phyloP scores from a whole-genome alignment of 768 basidiomycete species.

The Lepiota venenata region DNA sequence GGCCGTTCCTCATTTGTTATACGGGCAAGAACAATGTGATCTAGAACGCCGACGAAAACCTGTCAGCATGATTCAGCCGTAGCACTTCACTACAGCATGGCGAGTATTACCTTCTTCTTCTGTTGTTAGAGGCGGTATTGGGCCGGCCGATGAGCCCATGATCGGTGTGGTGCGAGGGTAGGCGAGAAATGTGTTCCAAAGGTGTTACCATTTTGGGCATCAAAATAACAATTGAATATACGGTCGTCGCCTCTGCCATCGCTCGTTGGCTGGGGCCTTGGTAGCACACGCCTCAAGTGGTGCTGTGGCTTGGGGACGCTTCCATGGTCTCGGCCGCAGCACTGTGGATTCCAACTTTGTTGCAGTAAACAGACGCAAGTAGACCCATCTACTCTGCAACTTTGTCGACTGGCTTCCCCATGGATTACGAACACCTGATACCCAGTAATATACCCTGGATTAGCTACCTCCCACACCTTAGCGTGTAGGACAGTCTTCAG shows the following conservation, averaged over 20 bases:
- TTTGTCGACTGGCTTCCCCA: too few species aligned
- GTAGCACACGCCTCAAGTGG: too few species aligned
- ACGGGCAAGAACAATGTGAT: constrained; percentile 75
- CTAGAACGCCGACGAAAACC: constrained; percentile 34
- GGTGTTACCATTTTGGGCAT: constrained; percentile 1
- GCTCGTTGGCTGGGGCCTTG: too few species aligned
- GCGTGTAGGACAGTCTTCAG: too few species aligned
- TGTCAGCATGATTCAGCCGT: constrained; percentile 23
- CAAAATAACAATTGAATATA: neutral
- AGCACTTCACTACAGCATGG: neutral
- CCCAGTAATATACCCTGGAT: too few species aligned
- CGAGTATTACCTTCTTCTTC: constrained; percentile 59
- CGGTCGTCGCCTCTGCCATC: neutral
- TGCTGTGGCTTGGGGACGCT: too few species aligned
- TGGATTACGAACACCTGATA: too few species aligned
- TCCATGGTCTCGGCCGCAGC: too few species aligned
- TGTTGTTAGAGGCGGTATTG: constrained; percentile 44
- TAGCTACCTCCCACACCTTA: too few species aligned
- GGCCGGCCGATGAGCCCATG: constrained; percentile 12
- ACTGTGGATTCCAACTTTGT: too few species aligned
- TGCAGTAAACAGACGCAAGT: too few species aligned
- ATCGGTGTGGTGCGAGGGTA: neutral
- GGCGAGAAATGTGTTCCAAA: neutral
- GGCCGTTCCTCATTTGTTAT: constrained; percentile 83
- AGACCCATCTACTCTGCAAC: too few species aligned